Evolutionary conservation across 2,329 filamentous ascomycete genomes (phyloP).

Genomic region (Aureobasidium sp.): DNA sequence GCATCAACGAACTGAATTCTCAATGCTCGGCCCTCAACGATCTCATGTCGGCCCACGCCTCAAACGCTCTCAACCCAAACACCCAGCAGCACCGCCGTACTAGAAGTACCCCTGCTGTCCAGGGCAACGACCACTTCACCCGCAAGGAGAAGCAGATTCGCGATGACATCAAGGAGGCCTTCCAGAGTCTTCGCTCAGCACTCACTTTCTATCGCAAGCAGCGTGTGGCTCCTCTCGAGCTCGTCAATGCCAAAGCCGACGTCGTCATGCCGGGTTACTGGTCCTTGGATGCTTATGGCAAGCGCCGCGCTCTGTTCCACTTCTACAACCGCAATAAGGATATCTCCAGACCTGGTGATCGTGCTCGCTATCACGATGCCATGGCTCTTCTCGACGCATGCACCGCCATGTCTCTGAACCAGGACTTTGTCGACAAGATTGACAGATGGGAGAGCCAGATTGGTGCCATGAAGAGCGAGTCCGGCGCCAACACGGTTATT

Average conservation of each 20-base stretch:
- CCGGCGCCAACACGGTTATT: neutral
- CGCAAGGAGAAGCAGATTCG: constrained; percentile 9
- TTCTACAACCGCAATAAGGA: constrained; percentile 3
- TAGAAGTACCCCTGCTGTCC: constrained; percentile 5
- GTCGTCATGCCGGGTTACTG: constrained; percentile 6
- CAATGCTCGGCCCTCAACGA: neutral
- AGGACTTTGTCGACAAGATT: constrained; percentile 8
- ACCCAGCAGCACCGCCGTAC: constrained; percentile 10
- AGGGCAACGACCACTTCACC: constrained; percentile 5
- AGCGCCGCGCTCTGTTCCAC: neutral
- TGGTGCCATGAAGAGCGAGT: neutral
- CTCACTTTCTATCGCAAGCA: constrained; percentile 6
- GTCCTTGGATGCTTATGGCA: neutral
- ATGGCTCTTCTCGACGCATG: constrained; percentile 4
- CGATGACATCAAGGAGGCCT: constrained; percentile 3
- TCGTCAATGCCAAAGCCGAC: neutral
- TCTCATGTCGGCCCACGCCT: constrained; percentile 1
- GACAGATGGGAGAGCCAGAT: constrained; percentile 6
- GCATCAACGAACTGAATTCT: neutral
- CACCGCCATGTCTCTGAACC: neutral
- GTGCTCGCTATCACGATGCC: neutral
- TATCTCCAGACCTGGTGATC: constrained; percentile 8
- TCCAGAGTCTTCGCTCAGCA: constrained; percentile 1
- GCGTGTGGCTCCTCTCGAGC: constrained; percentile 1
- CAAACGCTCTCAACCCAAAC: neutral